These are phyloP conservation scores for Cucumis hystrix DNA, from an alignment of 306 rosid species.

Conservation along the genomic window DNA sequence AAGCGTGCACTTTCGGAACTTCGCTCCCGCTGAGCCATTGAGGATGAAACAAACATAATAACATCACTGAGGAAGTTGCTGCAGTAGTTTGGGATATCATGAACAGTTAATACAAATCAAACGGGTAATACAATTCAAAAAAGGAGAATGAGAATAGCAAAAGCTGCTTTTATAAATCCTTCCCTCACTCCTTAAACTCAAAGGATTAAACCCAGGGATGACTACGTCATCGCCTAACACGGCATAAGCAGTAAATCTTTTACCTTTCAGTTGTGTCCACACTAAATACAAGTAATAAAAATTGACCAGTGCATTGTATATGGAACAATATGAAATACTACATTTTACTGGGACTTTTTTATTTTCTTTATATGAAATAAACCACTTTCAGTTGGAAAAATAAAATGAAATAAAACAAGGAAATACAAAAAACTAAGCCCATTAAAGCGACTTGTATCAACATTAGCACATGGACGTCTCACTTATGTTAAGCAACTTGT, in stretches of 20 bases:
- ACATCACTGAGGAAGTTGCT: slow-evolving; percentile 89
- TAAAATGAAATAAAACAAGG: no score
- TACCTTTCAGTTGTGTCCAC: no score
- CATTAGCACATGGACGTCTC: background rate
- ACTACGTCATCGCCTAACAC: no score
- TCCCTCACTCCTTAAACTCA: no score
- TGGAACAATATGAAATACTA: background rate
- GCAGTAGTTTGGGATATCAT: slow-evolving; percentile 11
- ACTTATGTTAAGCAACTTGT: background rate
- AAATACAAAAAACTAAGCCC: no score
- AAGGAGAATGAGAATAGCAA: no score
- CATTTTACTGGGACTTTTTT: background rate
- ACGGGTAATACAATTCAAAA: background rate
- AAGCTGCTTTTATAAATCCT: no score
- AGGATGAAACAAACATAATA: slow-evolving; percentile 66
- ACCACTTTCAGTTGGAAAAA: no score
- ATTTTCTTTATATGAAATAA: no score
- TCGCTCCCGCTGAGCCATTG: slow-evolving; percentile 82
- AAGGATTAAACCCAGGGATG: no score
- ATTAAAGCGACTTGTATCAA: background rate
- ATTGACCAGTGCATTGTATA: background rate
- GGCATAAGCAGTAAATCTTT: no score
- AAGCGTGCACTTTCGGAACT: slow-evolving; percentile 78
- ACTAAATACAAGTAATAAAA: background rate
- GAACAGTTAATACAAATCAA: background rate